Evolutionary conservation across 2,329 filamentous ascomycete species (phyloP).

Genomic region (Mycogone perniciosa): DNA sequence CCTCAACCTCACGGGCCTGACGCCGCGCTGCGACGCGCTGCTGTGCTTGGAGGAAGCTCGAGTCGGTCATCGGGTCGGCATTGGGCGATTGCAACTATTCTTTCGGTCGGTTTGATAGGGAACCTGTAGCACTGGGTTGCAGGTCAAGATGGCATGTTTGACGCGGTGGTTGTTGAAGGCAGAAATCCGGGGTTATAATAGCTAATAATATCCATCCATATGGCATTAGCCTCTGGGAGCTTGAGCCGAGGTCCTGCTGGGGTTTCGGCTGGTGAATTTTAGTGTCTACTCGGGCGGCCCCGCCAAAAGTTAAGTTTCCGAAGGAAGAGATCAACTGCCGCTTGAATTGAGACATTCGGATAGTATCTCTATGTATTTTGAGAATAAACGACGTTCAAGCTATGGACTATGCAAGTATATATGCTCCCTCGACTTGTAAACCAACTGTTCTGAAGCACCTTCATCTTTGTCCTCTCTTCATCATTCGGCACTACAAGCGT

Average conservation of each 20-base stretch:
- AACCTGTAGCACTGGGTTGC: too few relatives aligned
- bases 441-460: too few relatives aligned
- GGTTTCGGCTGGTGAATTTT: conserved; percentile 11
- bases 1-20: conserved; percentile 63
- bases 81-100: conserved; percentile 12
- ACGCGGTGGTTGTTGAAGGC: background rate
- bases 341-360: background rate
- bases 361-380: too few relatives aligned
- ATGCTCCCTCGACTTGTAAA: too few relatives aligned
- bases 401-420: too few relatives aligned
- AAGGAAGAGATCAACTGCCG: background rate
- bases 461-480: too few relatives aligned
- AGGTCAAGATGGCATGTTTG: conserved; percentile 6
- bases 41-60: conserved; percentile 82
- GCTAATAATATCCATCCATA: conserved; percentile 2
- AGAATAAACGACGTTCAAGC: too few relatives aligned
- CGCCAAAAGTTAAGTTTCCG: background rate
- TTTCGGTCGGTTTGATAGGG: background rate
- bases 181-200: background rate
- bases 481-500: too few relatives aligned
- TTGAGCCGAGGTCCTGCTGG: conserved; percentile 12
- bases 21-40: conserved; percentile 78
- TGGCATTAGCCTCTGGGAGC: background rate
- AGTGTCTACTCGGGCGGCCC: background rate
- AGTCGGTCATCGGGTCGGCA: conserved; percentile 40